A percentile compares a stretch with the other conserved stretches of the same genome.
These are phyloP conservation scores for Oryza glaberrima DNA, from an alignment of 176 grass and related monocot species.

Conservation along the genomic window DNA sequence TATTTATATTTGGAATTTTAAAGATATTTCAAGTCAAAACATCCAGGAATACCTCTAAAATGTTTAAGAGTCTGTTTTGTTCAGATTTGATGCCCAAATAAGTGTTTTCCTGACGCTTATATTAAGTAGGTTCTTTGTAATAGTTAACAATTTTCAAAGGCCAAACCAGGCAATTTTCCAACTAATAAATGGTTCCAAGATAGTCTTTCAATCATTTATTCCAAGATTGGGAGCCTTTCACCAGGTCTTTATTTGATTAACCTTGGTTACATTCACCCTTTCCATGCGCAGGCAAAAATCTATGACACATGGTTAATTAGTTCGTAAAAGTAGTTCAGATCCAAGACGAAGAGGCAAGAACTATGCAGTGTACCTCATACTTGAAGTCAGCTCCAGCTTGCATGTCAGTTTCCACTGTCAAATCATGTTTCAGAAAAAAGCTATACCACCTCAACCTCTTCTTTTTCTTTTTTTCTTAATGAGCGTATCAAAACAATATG, in stretches of 20 bases:
- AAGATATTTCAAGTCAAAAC: no score
- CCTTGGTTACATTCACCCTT: background rate
- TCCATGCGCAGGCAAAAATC: background rate
- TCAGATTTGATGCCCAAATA: no score
- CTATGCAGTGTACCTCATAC: conserved; percentile 50
- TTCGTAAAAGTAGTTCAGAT: background rate
- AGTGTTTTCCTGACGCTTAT: no score
- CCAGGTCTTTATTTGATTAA: background rate
- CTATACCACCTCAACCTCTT: conserved; percentile 1
- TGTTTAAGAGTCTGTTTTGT: no score
- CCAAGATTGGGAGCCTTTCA: background rate
- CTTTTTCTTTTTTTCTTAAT: background rate
- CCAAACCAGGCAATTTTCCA: no score
- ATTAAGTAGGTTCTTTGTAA: no score
- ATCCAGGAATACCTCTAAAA: no score
- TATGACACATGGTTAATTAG: background rate
- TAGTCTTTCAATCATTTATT: no score
- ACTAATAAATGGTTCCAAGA: no score
- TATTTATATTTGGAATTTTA: no score
- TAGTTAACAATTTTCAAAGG: no score
- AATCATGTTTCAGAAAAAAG: conserved; percentile 31
- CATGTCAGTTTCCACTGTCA: conserved; percentile 72
- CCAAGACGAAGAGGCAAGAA: background rate
- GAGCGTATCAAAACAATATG: background rate
- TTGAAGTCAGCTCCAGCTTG: conserved; percentile 67